phyloP scores from a whole-genome alignment of 1,284 basidiomycete species.

The Ustilago shanxiensis region DNA sequence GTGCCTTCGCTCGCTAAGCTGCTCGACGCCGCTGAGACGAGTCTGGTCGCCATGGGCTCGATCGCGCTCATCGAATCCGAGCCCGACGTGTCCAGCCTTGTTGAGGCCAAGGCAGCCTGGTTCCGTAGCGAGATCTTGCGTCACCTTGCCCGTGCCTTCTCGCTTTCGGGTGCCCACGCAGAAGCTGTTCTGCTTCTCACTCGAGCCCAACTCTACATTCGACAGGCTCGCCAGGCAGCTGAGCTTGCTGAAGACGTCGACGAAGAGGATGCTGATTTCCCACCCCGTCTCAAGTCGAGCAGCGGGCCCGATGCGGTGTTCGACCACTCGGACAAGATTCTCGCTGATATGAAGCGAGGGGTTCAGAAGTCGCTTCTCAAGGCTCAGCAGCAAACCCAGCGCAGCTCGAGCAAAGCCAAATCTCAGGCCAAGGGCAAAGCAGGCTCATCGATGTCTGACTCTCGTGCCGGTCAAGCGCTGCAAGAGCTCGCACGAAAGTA shows the following conservation, averaged over 20 bases:
- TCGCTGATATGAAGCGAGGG: conserved; percentile 35
- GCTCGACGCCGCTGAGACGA: conserved; percentile 62
- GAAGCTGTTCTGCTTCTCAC: conserved; percentile 64
- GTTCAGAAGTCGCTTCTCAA: conserved; percentile 49
- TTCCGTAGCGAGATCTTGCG: conserved; percentile 63
- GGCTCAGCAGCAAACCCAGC: conserved; percentile 14
- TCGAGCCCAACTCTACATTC: conserved; percentile 63
- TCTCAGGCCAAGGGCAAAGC: conserved; percentile 12
- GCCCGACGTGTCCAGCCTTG: conserved; percentile 65
- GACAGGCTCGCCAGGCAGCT: conserved; percentile 62
- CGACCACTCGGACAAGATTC: conserved; percentile 45
- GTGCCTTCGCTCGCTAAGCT: conserved; percentile 67
- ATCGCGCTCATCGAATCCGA: conserved; percentile 66
- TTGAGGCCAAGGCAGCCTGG: conserved; percentile 67
- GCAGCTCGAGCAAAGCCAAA: conserved; percentile 6
- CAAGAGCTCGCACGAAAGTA: conserved; percentile 62
- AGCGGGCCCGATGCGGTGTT: conserved; percentile 39
- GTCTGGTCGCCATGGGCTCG: conserved; percentile 59
- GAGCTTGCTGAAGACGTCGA: conserved; percentile 66
- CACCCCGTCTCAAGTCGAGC: conserved; percentile 48
- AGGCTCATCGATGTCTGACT: conserved; percentile 40
- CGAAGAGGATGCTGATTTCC: conserved; percentile 60
- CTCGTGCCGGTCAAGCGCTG: conserved; percentile 60
- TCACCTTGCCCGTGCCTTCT: conserved; percentile 62
- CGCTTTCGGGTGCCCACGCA: conserved; percentile 47